Base-by-base conservation (phyloP, 768 basidiomycete genomes). In the Russula dissimulans region DNA sequence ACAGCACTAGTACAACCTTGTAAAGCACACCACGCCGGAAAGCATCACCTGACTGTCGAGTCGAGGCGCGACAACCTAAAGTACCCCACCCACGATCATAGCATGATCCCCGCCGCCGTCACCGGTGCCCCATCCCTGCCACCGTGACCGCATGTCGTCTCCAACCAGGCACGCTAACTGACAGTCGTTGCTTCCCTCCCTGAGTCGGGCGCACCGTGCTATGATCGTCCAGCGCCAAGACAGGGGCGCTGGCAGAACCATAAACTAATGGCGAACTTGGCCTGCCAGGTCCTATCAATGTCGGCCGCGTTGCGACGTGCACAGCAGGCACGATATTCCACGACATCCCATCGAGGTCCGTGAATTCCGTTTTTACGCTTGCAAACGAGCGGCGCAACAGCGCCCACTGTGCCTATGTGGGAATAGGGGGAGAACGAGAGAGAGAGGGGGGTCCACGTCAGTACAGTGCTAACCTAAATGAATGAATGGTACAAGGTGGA, bases 351-450 rank as follows among this genome's bases (percentile, higher is more conserved):
- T 85, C 83, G 15, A 85, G 75, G 68, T 85, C 83, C 57, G 76
- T 74, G 66, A 84, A 85, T 63, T 85, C 83, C 8, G 78, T 78
- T 62, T 85, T 84, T 38, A 84, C 83, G 5, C 75, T 75, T 22
- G 68, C 72, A 65, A 85, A 85, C 1, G 82, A 77, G 53, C 69
- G 66, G 22, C 68, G 18, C 31, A 76, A 63, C 4, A 69, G 65
- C 7, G 71, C 69, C 56, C 72, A 57, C 57, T 69, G 69, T 39
- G 68, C 71, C 75, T 75, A 52, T 2, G 4, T 17, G n/a, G 42
- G 5, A 18, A 26, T 26, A 26, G 29, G 15, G 43, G 38, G 17
- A n/a, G 29, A 29, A 26, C 3, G 3, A 48, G 36, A 36, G 14
- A 15, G 10, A 18, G 22, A 45, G 18, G 44, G 44, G 18, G 22